Base-by-base conservation (phyloP, 1,284 basidiomycete genomes). In the Microbotryomycetes sp. region DNA sequence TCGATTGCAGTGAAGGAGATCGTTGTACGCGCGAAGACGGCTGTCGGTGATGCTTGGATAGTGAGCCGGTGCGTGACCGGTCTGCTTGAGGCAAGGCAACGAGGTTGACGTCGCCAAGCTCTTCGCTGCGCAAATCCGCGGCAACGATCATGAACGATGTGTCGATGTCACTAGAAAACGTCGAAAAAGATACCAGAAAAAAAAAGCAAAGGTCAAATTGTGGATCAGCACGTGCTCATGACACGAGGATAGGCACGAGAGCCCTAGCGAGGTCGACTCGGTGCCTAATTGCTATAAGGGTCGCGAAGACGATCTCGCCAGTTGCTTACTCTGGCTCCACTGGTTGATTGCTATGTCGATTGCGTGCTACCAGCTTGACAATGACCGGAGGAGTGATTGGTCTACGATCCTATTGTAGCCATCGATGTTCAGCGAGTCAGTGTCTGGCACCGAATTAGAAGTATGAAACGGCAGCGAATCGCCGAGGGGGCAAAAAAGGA, bases 371-470 rank as follows among this genome's bases (percentile, higher is more conserved):
- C 5, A 78, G 70, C 50, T 75, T 75, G 51, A 76, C 68, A 49
- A 94, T 89, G 21, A 89, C 88, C 1, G 91, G 89, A 52, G 91
- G 91, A 0, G 89, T 89, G 60, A 94, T 79, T 0, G 91, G 90
- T 61, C 91, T 81, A 64, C 90, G 86, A 81, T 94, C 91, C 89
- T 92, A 69, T 56, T 60, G 50, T 67, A 52, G 54, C 55, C 45
- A 18, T 51, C 46, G 47, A 62, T 55, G 28, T 58, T 63, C 54
- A 52, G 57, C 49, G 54, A 27, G 60, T n/a, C 60, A 57, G 7
- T 18, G n/a, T n/a, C n/a, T n/a, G n/a, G n/a, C n/a, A n/a, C n/a
- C n/a, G n/a, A n/a, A n/a, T n/a, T n/a, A n/a, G n/a, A n/a, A n/a
- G n/a, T n/a, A n/a, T n/a, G n/a, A n/a, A n/a, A n/a, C n/a, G n/a